Evolutionary conservation across 2,329 filamentous ascomycete species (phyloP), one percentile per base, ranked within the genome.

Genomic region (Neoascochyta sp.): DNA sequence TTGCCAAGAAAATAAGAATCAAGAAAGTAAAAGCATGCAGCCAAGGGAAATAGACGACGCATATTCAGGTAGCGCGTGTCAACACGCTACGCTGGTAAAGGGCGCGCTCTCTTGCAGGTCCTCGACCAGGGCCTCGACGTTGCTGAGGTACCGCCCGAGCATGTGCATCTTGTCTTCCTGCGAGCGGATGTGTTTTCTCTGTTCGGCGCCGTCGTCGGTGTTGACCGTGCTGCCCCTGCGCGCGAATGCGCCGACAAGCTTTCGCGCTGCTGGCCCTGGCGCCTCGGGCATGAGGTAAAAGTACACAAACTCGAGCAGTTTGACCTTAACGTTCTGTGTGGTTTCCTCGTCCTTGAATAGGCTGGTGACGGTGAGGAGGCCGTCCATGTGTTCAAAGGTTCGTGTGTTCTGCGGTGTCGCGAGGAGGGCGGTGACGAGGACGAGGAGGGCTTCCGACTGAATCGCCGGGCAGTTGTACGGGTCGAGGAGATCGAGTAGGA

Each of bases 241-340:
- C 15, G 62, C 57, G 38, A 61, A 58, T 12, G 58, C 52, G 17
- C 39, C 41, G 6, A 45, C 41, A 14, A 62, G 39, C 36, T 63
- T 61, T 22, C 57, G 45, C 11, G 53, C 43, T 7, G 62, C 52
- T 68, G 24, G 74, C 16, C 58, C 58, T 2, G 70, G 80, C 0
- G 77, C 78, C 66, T 98, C 92, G 28, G 90, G 89, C 83, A 96
- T 95, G 49, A 98, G 81, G 64, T 96, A 98, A 65, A 96, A 96
- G 71, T 96, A 96, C 29, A 98, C 69, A 59, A 96, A 96, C 64
- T 96, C 92, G 48, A 95, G 82, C n/a, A 94, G 78, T 63, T 94
- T 92, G 57, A 95, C 77, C 69, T 95, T 95, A 45, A 96, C 89
- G 51, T 90, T 86, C 40, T 87, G 80, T 14, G 80, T 80, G 3